A percentile compares a stretch with the other conserved stretches of the same genome.
Evolutionary conservation across 2,329 filamentous ascomycete species (phyloP).

Genomic region (Tolypocladium ophioglossoides): DNA sequence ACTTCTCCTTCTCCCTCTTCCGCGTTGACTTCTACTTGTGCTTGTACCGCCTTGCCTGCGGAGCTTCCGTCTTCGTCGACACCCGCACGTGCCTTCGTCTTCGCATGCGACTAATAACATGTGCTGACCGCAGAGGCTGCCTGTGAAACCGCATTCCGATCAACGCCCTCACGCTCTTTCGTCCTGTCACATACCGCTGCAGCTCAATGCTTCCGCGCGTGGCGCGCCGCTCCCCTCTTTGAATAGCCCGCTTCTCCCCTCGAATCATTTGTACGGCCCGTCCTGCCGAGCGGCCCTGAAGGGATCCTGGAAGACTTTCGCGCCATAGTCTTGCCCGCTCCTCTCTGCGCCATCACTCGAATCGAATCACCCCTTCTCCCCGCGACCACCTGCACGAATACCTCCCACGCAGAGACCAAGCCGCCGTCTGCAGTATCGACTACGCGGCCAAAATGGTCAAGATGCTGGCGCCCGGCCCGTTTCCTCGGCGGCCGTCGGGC

Average conservation of each 20-base stretch:
- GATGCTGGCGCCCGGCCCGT: slow-evolving; percentile 3
- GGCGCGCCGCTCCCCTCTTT: background rate
- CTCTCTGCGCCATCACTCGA: background rate
- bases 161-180: background rate
- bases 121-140: background rate
- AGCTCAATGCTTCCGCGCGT: background rate
- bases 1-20: background rate
- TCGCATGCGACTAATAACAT: background rate
- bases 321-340: background rate
- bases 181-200: background rate
- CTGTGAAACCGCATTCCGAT: background rate
- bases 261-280: background rate
- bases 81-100: background rate
- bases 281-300: background rate
- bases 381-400: background rate
- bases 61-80: background rate
- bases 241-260: background rate
- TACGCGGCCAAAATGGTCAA: slow-evolving; percentile 4
- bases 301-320: background rate
- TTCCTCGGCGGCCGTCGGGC: slow-evolving; percentile 21
- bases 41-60: background rate
- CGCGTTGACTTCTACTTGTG: background rate
- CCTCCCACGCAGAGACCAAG: background rate
- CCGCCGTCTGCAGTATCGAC: background rate
- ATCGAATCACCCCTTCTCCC: background rate